Conservation (phyloP, 192 early-diverging fungal genomes). For the Backusella psychrophila region DNA sequence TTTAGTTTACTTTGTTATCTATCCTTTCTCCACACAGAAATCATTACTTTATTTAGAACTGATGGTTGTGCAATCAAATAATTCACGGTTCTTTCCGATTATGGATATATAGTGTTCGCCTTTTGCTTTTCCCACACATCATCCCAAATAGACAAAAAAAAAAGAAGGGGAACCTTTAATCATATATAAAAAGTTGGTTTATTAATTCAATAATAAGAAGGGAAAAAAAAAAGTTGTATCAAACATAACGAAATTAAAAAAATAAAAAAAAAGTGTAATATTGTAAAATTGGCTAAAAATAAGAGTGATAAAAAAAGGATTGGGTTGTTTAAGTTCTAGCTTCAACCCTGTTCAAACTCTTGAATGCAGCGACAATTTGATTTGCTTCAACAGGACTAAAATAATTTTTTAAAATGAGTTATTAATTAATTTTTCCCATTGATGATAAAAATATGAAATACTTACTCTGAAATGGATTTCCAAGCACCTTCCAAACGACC, state of each 20-base stretch:
- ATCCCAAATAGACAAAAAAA: background rate
- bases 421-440: slow-evolving; percentile 8
- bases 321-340: background rate
- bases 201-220: background rate
- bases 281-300: background rate
- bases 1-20: background rate
- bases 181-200: background rate
- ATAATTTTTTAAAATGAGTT: background rate
- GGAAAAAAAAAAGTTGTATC: background rate
- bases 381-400: slow-evolving; percentile 23
- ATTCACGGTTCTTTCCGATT: slow-evolving; percentile 4
- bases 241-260: slow-evolving; percentile 1
- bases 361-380: slow-evolving; percentile 24
- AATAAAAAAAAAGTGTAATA: background rate
- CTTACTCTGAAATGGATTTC: background rate
- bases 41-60: background rate
- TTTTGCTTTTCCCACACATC: slow-evolving; percentile 5
- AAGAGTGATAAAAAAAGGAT: background rate
- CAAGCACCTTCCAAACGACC: background rate
- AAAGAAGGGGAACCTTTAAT: background rate
- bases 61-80: background rate
- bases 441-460: background rate
- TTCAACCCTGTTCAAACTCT: slow-evolving; percentile 12
- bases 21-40: background rate
- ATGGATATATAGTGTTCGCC: background rate